Conservation (phyloP, 2,329 filamentous ascomycete genomes). For the Fusarium sp. region DNA sequence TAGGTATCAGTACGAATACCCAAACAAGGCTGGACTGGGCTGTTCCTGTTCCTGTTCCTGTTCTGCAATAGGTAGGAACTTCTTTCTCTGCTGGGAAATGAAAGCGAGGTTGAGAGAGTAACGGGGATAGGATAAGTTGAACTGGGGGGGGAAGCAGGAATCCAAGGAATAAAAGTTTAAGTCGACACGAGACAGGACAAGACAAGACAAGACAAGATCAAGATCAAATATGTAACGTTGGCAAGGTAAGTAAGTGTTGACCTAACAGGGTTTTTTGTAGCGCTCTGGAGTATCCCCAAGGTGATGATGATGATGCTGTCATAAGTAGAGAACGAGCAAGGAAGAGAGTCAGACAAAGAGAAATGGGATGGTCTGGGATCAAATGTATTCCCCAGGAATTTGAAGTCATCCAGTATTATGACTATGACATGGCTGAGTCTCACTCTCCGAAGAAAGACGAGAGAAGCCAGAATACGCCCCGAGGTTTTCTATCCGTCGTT, state of each 20-base stretch:
- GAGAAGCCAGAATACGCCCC: slow-evolving; percentile 1
- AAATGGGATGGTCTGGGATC: slow-evolving; percentile 9
- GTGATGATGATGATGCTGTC: slow-evolving; percentile 23
- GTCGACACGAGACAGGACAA: neutral
- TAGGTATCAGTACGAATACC: neutral
- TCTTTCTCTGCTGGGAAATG: neutral
- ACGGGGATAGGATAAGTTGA: neutral
- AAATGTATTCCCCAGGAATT: slow-evolving; percentile 20
- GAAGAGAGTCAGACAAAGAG: neutral
- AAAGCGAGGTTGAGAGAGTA: slow-evolving; percentile 3
- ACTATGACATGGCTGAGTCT: neutral
- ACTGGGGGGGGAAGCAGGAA: slow-evolving; percentile 3
- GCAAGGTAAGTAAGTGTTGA: slow-evolving; percentile 1
- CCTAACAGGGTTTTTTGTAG: slow-evolving; percentile 30
- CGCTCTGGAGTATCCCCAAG: slow-evolving; percentile 8
- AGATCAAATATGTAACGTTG: slow-evolving; percentile 10
- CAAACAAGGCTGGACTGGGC: neutral
- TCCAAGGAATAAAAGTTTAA: slow-evolving; percentile 4
- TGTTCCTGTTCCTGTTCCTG: neutral
- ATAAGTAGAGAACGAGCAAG: slow-evolving; percentile 4
- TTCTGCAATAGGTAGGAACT: slow-evolving; percentile 4
- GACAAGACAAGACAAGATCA: neutral
- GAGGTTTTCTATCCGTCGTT: slow-evolving; percentile 21
- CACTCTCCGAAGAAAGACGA: slow-evolving; percentile 5
- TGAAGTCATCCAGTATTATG: slow-evolving; percentile 16